phyloP scores from a whole-genome alignment of 2,329 filamentous ascomycete genomes.

The Arthrobotrys iridis region DNA sequence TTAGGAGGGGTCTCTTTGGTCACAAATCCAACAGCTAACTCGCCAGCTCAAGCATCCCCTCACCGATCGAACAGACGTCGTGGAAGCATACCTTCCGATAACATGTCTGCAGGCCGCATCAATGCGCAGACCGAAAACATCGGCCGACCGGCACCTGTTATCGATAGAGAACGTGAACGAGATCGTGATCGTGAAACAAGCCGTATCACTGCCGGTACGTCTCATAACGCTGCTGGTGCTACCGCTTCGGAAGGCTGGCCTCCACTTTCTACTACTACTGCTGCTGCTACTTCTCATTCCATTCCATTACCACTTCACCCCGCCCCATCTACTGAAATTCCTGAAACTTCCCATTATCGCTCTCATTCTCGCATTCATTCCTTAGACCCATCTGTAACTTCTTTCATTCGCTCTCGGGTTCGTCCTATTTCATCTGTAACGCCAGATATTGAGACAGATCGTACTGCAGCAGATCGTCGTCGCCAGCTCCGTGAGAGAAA shows the following conservation, averaged over 20 bases:
- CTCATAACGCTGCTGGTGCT: conserved; percentile 46
- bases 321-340: conserved; percentile 3
- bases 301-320: not conserved
- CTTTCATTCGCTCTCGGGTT: conserved; percentile 44
- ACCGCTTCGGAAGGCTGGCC: conserved; percentile 44
- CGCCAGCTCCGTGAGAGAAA: conserved; percentile 51
- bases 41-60: conserved; percentile 29
- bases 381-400: conserved; percentile 24
- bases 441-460: conserved; percentile 54
- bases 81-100: conserved; percentile 39
- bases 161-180: conserved; percentile 46
- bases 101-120: not conserved
- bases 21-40: conserved; percentile 1
- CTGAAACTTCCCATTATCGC: not conserved
- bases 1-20: conserved; percentile 17
- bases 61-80: conserved; percentile 23
- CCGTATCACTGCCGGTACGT: conserved; percentile 54
- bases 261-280: not conserved
- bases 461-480: conserved; percentile 51
- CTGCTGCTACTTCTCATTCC: not conserved
- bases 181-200: conserved; percentile 51
- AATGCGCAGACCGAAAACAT: conserved; percentile 6
- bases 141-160: conserved; percentile 14
- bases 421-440: conserved; percentile 44
- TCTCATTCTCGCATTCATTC: conserved; percentile 18